Evolutionary conservation across 2,329 filamentous ascomycete species (phyloP), one percentile per base, ranked within the genome.

Genomic region (Fusarium acutatum): DNA sequence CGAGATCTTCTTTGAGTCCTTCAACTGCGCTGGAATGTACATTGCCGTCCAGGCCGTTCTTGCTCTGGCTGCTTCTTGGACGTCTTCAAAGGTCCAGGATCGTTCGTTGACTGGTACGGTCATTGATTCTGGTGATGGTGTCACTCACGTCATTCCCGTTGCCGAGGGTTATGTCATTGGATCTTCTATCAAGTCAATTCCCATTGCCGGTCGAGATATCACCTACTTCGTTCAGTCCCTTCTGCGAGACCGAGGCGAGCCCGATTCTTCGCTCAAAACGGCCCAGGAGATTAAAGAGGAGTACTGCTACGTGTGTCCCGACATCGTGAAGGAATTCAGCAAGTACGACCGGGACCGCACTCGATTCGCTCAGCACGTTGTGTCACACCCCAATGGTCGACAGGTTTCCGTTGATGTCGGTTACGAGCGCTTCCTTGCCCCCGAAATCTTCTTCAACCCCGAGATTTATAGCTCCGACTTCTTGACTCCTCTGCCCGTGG

Each of bases 381-480:
- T 98, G 66, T 91, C 90, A 64, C 92, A 96, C 68, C 92, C 95
- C 32, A 96, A 95, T 77, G 96, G 96, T 72, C 92, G 93, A 77
- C 91, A 93, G 77, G 92, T 96, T 28, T 89, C 87, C 4, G 94
- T 99, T 52, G 97, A 99, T 79, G 94, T 99, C 60, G 96, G 96
- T 60, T 99, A 98, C 85, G 96, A 99, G 84, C 93, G 96, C 38
- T 99, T 99, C 88, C 88, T 99, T 68, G 96, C 96, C 6, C 97
- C 97, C 30, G 96, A 99, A 83, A 99, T 99, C 81, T 99, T 99
- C 86, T 99, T 99, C 90, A 99, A 99, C 85, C 96, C 96, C 35
- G 96, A 99, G 86, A 99, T 99, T 80, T 98, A 98, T 88, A 97
- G 94, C 71, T 98, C 96, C 75, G 96, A 99, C 82, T 99, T 99